These are phyloP conservation scores for Neofusicoccum sp. DNA, from an alignment of 2,329 filamentous ascomycete species.

Conservation along the genomic window DNA sequence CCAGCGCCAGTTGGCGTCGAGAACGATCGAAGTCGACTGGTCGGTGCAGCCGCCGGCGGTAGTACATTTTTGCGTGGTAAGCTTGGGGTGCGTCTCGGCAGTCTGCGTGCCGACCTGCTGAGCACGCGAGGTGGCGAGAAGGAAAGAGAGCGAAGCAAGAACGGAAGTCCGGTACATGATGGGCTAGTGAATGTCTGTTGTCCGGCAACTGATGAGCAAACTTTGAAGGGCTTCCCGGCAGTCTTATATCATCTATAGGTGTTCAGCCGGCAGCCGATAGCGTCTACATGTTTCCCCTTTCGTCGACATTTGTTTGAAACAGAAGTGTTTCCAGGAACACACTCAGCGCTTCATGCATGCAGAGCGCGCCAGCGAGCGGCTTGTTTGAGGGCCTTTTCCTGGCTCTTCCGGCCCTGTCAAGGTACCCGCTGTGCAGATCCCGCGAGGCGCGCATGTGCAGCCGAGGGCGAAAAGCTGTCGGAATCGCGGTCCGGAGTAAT, in stretches of 20 bases:
- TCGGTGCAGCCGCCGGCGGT: constrained; percentile 40
- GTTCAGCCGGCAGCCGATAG: background rate
- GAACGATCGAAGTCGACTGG: constrained; percentile 37
- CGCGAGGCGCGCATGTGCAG: background rate
- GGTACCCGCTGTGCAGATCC: background rate
- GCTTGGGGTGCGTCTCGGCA: constrained; percentile 42
- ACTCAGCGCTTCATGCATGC: constrained; percentile 7
- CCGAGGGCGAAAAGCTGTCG: background rate
- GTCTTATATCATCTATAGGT: background rate
- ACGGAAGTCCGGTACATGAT: constrained; percentile 41
- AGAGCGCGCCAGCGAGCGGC: background rate
- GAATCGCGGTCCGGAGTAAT: constrained; percentile 6
- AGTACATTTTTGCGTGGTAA: constrained; percentile 42
- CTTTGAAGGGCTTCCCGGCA: background rate
- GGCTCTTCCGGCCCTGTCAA: background rate
- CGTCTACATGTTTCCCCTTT: background rate
- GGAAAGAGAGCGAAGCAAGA: constrained; percentile 37
- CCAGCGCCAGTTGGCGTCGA: constrained; percentile 54
- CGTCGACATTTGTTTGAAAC: background rate
- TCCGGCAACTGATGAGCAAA: constrained; percentile 8
- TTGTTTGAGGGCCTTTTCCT: background rate
- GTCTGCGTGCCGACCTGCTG: constrained; percentile 43
- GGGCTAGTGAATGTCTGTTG: constrained; percentile 16
- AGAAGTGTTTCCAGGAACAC: background rate
- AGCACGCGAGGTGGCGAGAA: constrained; percentile 39